These are phyloP conservation scores for Russula lepida DNA, from an alignment of 768 basidiomycete species.

Conservation along the genomic window DNA sequence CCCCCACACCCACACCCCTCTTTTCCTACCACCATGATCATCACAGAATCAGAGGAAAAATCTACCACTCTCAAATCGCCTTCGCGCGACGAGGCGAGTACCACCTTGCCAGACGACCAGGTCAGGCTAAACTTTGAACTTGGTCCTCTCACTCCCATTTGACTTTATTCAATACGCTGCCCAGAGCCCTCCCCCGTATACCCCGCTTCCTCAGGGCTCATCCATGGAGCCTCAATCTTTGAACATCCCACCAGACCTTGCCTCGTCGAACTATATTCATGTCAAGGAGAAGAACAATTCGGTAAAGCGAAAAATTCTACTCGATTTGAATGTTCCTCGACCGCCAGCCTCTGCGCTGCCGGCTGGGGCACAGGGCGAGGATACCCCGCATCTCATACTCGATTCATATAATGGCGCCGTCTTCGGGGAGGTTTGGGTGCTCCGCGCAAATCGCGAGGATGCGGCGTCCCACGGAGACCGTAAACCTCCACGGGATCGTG, in stretches of 20 bases:
- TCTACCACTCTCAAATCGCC: neutral
- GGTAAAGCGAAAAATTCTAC: conserved; percentile 3
- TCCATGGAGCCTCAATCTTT: neutral
- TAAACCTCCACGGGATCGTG: neutral
- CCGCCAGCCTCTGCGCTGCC: neutral
- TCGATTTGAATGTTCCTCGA: conserved; percentile 7
- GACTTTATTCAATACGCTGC: too few species aligned
- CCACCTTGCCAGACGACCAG: neutral
- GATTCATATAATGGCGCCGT: conserved; percentile 13
- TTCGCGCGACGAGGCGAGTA: neutral
- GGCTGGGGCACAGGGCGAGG: neutral
- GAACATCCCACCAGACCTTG: neutral
- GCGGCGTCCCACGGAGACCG: too few species aligned
- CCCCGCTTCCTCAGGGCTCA: neutral
- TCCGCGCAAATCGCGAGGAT: neutral
- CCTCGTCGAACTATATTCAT: conserved; percentile 9
- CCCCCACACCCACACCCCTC: neutral
- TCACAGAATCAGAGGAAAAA: neutral
- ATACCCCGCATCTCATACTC: neutral
- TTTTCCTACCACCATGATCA: neutral
- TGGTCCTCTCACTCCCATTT: neutral
- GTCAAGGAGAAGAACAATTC: conserved; percentile 3
- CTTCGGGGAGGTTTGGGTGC: conserved; percentile 6
- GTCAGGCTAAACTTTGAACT: neutral
- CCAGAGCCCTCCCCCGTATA: conserved; percentile 15